Conservation (phyloP, 2,329 filamentous ascomycete genomes). For the Cordyceps pruinosa region DNA sequence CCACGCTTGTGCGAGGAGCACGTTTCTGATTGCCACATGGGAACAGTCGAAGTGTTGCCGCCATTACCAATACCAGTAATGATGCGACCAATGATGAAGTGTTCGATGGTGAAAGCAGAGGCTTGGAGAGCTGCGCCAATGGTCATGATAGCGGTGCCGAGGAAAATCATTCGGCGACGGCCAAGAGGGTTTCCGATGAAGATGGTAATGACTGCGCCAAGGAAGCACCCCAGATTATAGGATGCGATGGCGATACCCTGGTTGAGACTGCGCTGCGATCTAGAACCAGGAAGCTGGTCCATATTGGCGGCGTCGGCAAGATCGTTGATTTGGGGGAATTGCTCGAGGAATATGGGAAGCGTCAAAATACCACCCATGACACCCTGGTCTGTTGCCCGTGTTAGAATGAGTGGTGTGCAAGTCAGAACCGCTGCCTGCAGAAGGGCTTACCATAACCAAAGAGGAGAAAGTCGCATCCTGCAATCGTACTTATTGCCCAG, state of each 20-base stretch:
- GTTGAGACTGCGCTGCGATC: constrained; percentile 40
- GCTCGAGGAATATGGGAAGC: constrained; percentile 50
- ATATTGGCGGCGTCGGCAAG: constrained; percentile 26
- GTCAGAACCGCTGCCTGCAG: neutral
- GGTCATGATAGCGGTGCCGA: constrained; percentile 51
- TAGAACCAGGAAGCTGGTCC: constrained; percentile 19
- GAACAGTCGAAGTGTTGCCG: constrained; percentile 48
- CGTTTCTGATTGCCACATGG: constrained; percentile 56
- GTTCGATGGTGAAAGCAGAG: constrained; percentile 45
- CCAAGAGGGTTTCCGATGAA: constrained; percentile 59
- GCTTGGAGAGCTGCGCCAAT: constrained; percentile 54
- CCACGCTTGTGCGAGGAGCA: constrained; percentile 50
- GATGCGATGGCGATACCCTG: constrained; percentile 49
- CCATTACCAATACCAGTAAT: constrained; percentile 54
- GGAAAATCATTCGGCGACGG: constrained; percentile 51
- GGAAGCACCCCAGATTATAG: constrained; percentile 55
- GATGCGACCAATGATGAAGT: constrained; percentile 53
- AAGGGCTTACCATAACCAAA: constrained; percentile 44
- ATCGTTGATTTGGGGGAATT: constrained; percentile 46
- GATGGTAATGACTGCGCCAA: constrained; percentile 58
- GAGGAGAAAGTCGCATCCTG: constrained; percentile 64
- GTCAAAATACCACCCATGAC: constrained; percentile 72
- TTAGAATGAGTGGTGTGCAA: neutral
- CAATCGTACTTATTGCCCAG: constrained; percentile 62
- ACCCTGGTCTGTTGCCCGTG: constrained; percentile 56